Base-by-base conservation (phyloP, 2,329 filamentous ascomycete genomes). In the Coleophoma eucalyptorum region DNA sequence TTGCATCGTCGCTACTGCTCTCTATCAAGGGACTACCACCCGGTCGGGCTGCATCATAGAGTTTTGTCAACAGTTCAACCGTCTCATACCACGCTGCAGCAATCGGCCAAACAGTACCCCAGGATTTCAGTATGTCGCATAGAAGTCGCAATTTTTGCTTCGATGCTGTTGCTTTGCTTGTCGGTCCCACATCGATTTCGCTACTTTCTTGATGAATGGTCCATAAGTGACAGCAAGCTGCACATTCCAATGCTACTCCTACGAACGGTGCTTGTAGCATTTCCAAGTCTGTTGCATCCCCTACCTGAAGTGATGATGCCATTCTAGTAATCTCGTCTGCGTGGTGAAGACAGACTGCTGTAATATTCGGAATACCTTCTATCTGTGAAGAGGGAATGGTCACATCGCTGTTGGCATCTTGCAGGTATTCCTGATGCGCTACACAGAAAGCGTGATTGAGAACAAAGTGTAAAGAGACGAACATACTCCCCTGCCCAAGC, bases 301-400 rank as follows among this genome's bases (percentile, higher is more conserved):
- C 35, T 38, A 15, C 12, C 7, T 38, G 16, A n/a, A 38, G 41
- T 15, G 18, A 26, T 1, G 20, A 43, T 19, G 41, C 41, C 41
- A 43, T 43, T 26, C 41, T 19, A 43, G 41, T 43, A 13, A 43
- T 43, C 41, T 43, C 41, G 21, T 43, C 20, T 43, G 41, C 41
- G 21, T 43, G 41, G 20, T 43, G 18, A 26, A 43, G 16, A 26
- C 41, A 43, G 8, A 18, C 15, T 43, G 20, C 20, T n/a, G 21
- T 20, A 1, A 43, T 20, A 21, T 43, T 26, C 18, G 16, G 20
- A 7, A 15, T 43, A 12, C 15, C 41, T 11, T 19, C 18, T n/a
- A 20, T 16, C 18, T 20, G 11, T 5, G 20, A 20, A 15, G 41
- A 26, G 11, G 20, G 16, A 26, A 43, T 20, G 6, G 18, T 15